Evolutionary conservation across 805 yeast species (phyloP), one percentile per base, ranked within the genome.

Genomic region (Maudiozyma saulgeensis): DNA sequence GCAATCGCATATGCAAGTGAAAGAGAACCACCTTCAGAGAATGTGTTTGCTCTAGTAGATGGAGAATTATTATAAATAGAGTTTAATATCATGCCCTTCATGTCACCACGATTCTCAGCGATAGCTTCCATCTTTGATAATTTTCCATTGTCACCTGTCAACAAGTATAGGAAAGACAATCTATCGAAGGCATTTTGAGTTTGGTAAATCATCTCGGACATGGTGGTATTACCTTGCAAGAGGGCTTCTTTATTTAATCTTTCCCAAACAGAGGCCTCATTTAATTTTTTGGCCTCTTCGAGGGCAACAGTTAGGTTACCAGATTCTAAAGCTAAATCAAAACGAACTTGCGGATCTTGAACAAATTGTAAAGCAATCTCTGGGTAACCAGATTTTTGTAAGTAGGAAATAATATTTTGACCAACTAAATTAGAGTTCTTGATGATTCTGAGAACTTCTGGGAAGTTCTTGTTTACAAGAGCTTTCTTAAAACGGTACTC

Each of bases 331-430:
- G 99, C 97, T 59, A 93, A 76, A 59, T 93, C 99, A 61, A 93
- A 91, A 68, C 96, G 80, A 41, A 97, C 87, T 67, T 90, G 96
- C 6, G 98, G 84, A 66, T 93, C 99, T 69, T 89, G 85, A 48
- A 93, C 99, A 63, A 93, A 95, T 68, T 91, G 97, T 53, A 93
- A 76, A 2, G 99, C 99, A 67, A 93, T 82, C 69, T 93, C 99
- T 26, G 99, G 98, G 66, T 84, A 91, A 2, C 99, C 99, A 63
- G 87, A 80, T 72, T 90, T 84, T 67, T 93, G 96, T 61, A 93
- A 76, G 67, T 91, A 93, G 4, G 95, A 93, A 66, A 93, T 90
- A 63, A 93, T 93, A 66, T 90, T 88, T 72, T 95, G 97, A 55
- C 99, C 99, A 47, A 93, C 99, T 63, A 93, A 76, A 61, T 87